These are phyloP conservation scores for Ceratobasidium papillatum DNA, from an alignment of 1,284 basidiomycete genomes.

Conservation along the genomic window DNA sequence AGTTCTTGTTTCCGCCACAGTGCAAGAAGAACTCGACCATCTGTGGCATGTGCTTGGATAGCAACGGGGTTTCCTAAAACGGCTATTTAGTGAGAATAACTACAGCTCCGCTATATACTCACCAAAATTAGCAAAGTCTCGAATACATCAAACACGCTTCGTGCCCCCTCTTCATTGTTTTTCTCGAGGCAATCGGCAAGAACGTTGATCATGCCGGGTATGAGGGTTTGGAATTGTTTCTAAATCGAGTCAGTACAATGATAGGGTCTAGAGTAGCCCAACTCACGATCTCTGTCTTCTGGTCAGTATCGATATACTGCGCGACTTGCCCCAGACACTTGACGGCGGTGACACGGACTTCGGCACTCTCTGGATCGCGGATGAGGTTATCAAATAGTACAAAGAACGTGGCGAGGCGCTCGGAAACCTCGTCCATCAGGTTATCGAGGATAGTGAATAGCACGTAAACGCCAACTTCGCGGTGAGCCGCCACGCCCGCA, in stretches of 20 bases:
- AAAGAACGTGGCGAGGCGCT: conserved; percentile 82
- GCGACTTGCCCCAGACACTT: conserved; percentile 89
- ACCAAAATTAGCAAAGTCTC: conserved; percentile 95
- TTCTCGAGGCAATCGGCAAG: conserved; percentile 88
- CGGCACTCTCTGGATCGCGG: conserved; percentile 85
- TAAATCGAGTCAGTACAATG: conserved; percentile 49
- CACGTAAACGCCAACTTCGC: conserved; percentile 92
- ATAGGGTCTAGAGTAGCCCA: background rate
- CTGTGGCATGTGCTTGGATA: conserved; percentile 88
- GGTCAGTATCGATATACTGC: conserved; percentile 90
- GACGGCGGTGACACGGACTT: conserved; percentile 92
- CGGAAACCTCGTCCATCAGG: conserved; percentile 87
- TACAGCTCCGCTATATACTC: conserved; percentile 48
- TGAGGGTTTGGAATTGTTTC: conserved; percentile 89
- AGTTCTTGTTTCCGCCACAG: conserved; percentile 81
- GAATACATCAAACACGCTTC: conserved; percentile 93
- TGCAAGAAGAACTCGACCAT: conserved; percentile 90
- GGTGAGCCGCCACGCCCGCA: conserved; percentile 75
- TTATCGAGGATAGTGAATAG: conserved; percentile 93
- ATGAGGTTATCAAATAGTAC: conserved; percentile 83
- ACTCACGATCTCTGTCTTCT: conserved; percentile 86
- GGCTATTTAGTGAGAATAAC: conserved; percentile 32
- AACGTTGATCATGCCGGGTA: conserved; percentile 91
- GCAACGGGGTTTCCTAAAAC: conserved; percentile 85
- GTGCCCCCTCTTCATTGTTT: conserved; percentile 82